Evolutionary conservation across 257 asterid species (phyloP), one percentile per base, ranked within the genome.

Genomic region (Paraleonurus japonicus): DNA sequence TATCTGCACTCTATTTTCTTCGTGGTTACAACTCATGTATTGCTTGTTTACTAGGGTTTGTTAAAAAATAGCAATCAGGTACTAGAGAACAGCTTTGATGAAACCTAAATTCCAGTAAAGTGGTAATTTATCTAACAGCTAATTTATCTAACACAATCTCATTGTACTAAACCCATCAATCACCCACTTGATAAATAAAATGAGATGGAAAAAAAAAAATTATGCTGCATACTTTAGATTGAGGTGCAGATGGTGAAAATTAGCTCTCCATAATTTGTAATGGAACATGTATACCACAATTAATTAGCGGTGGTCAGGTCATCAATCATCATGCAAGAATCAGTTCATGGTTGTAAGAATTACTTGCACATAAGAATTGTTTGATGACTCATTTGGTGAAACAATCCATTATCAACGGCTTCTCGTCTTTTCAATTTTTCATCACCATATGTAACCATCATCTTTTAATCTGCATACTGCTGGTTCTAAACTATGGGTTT

Each of bases 181-280:
- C 39, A 20, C 35, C 22, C 39, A 55, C 7, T 43, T n/a, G 1
- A 26, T 12, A 35, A 61, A 24, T 3, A 65, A 39, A 13, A 65
- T 37, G n/a, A 19, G 48, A 51, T 60, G n/a, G n/a, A n/a, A n/a
- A 7, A 24, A 8, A 62, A n/a, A 12, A 17, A 61, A 61, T 15
- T 32, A 41, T 35, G 64, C 28, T 12, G 15, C 27, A 68, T 61
- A 28, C 51, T 30, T 69, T 16, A 37, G 50, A 50, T 17, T 68
- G 51, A 47, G 16, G 76, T 63, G 54, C 64, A 2, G 53, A 33
- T 55, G 12, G 32, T 69, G 59, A 70, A 35, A 63, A 15, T 16
- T 57, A 47, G 13, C 51, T 41, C 4, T 12, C 10, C 66, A 26
- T 63, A 45, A 45, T 30, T 60, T 51, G 11, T 51, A 35, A 13